Evolutionary conservation across 176 grass and related monocot genomes (phyloP).

Genomic region (Aegilops longissima): DNA sequence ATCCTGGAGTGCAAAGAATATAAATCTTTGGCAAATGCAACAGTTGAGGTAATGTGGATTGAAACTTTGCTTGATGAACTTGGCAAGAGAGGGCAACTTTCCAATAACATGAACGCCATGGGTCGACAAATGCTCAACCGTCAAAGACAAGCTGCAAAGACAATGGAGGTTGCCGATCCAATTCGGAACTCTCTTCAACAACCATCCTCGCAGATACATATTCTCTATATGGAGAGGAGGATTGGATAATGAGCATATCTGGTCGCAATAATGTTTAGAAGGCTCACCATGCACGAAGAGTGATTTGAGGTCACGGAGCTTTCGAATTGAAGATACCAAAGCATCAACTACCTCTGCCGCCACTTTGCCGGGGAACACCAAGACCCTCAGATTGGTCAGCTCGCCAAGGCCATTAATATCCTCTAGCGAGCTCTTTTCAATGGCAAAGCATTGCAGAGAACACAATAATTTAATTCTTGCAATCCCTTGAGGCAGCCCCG

Average conservation of each 20-base stretch:
- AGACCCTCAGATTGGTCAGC: not conserved
- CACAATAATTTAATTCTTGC: not conserved
- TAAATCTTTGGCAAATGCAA: too few species aligned
- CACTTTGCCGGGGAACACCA: not conserved
- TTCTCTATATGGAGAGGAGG: not conserved
- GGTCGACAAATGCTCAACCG: not conserved
- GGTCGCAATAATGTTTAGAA: not conserved
- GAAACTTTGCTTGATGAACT: too few species aligned
- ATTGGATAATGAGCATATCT: not conserved
- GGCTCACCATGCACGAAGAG: accelerated
- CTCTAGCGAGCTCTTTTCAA: not conserved
- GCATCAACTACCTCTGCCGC: not conserved
- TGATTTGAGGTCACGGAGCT: not conserved
- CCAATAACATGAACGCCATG: not conserved
- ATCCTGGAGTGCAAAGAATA: too few species aligned
- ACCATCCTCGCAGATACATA: not conserved
- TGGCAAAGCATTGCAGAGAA: accelerated
- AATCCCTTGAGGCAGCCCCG: not conserved
- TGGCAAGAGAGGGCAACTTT: not conserved
- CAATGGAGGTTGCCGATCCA: not conserved
- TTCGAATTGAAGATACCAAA: not conserved
- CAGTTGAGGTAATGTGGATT: too few species aligned
- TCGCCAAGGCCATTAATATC: not conserved
- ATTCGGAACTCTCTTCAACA: not conserved
- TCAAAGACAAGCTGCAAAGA: not conserved